A percentile compares a stretch with the other conserved stretches of the same genome.
Conservation (phyloP, 371 early-diverging fungal genomes). For the Mucor racemosus region DNA sequence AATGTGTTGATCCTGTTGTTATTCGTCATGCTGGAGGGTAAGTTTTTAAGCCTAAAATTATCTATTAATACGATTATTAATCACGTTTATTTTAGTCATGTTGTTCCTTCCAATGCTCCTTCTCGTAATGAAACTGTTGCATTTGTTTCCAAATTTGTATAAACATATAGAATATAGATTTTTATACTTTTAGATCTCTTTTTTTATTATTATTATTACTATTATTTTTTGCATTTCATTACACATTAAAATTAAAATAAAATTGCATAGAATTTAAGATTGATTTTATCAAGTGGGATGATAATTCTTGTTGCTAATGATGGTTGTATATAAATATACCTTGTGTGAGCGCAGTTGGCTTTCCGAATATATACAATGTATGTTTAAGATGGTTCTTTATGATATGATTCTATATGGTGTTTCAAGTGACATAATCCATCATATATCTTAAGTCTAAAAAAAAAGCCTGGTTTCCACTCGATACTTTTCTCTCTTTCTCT, state of each 20-base stretch:
- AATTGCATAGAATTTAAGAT: too few species aligned
- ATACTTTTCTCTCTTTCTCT: background rate
- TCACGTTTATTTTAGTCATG: conserved; percentile 50
- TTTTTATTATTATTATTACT: too few species aligned
- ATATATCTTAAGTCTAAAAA: background rate
- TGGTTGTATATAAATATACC: too few species aligned
- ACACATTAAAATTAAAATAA: background rate
- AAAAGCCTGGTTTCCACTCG: background rate
- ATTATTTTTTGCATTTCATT: background rate
- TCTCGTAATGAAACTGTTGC: conserved; percentile 61
- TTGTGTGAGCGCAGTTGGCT: background rate
- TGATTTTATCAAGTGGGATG: background rate
- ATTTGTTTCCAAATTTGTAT: conserved; percentile 57
- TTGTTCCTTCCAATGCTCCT: conserved; percentile 69
- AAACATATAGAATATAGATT: background rate
- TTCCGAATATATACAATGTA: background rate
- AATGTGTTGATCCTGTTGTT: conserved; percentile 40
- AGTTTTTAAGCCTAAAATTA: conserved; percentile 4
- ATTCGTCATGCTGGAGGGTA: conserved; percentile 60
- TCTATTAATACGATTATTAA: background rate
- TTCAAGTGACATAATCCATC: background rate
- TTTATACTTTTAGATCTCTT: background rate
- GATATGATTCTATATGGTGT: background rate
- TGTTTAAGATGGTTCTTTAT: background rate
- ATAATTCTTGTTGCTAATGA: background rate